A percentile compares a stretch with the other conserved stretches of the same genome.
phyloP scores from a whole-genome alignment of 257 asterid species.

The Anisodus tanguticus region DNA sequence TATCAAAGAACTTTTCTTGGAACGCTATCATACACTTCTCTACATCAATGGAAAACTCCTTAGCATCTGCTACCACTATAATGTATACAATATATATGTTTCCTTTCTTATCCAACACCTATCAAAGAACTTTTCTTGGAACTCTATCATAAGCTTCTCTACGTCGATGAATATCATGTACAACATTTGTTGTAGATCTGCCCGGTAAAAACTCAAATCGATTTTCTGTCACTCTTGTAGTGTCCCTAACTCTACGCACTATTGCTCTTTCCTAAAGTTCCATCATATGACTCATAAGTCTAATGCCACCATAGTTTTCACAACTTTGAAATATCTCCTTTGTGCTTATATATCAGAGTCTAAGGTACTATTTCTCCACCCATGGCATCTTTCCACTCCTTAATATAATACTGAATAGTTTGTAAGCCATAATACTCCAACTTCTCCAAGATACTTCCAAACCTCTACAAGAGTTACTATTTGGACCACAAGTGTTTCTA shows the following conservation, averaged over 20 bases:
- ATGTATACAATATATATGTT: not conserved
- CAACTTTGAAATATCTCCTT: not conserved
- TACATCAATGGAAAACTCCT: not conserved
- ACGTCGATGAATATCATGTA: not conserved
- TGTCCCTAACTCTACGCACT: not conserved
- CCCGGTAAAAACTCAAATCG: not conserved
- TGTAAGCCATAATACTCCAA: not conserved
- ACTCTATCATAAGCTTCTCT: not conserved
- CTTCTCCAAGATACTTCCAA: not conserved
- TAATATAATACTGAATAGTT: not conserved
- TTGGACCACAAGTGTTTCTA: not conserved
- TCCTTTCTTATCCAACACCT: not conserved
- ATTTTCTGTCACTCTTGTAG: not conserved
- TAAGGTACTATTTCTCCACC: conserved; percentile 2
- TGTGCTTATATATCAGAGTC: not conserved
- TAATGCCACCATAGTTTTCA: too few species aligned
- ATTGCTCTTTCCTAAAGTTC: not conserved
- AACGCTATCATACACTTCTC: not conserved
- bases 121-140: not conserved
- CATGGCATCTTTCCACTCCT: not conserved
- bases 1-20: not conserved
- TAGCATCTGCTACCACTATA: too few species aligned
- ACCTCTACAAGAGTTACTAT: not conserved
- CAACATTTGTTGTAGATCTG: not conserved
- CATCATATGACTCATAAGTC: not conserved